A percentile compares a stretch with the other conserved stretches of the same genome.
These are phyloP conservation scores for Chalciporus sp. DNA, from an alignment of 1,284 basidiomycete species.

Conservation along the genomic window DNA sequence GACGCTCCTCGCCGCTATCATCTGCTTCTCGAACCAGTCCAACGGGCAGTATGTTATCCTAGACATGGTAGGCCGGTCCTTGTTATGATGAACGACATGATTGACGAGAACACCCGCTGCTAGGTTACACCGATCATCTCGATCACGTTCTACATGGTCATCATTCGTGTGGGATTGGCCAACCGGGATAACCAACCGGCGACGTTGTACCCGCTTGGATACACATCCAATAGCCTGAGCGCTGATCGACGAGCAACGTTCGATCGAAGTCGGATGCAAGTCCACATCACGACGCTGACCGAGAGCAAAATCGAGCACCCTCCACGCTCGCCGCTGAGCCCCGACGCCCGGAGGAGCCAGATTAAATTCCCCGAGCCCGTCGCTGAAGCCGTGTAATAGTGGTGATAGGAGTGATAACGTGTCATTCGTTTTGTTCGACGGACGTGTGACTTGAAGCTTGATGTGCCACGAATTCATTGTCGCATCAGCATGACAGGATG, in stretches of 20 bases:
- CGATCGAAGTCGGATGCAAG: conserved; percentile 1
- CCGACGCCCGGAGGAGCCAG: background rate
- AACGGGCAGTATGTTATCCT: conserved; percentile 23
- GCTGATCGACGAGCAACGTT: conserved; percentile 2
- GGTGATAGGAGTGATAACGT: background rate
- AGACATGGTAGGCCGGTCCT: conserved; percentile 15
- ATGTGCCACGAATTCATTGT: no score
- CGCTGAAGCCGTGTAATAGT: background rate
- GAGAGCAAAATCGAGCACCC: conserved; percentile 3
- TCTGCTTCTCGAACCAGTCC: conserved; percentile 11
- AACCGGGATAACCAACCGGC: background rate
- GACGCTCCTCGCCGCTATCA: conserved; percentile 16
- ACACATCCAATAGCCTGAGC: background rate
- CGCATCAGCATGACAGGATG: no score
- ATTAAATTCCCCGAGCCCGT: background rate
- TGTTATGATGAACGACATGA: no score
- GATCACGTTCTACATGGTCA: conserved; percentile 20
- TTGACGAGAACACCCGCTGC: no score
- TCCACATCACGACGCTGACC: conserved; percentile 6
- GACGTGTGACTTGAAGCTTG: no score
- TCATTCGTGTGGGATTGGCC: conserved; percentile 15
- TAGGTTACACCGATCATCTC: conserved; percentile 32
- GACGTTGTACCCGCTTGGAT: background rate
- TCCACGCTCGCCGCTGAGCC: background rate
- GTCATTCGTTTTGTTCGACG: no score